Evolutionary conservation across 1,139 yeast genomes (phyloP).

Genomic region (Meyerozyma athensensis): DNA sequence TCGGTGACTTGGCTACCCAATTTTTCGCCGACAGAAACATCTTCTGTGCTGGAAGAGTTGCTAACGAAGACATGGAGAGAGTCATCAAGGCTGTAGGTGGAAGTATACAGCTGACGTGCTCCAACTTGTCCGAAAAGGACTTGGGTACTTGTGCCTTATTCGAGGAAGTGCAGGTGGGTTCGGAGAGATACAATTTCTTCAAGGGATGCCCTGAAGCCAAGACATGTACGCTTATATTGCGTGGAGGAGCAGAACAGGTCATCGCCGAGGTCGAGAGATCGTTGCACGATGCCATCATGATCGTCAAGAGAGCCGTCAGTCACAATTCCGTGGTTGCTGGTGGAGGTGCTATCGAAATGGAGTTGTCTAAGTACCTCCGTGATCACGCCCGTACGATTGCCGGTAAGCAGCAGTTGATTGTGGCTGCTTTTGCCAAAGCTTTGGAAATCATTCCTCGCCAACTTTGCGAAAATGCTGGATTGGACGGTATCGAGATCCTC

Average conservation of each 20-base stretch:
- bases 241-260: constrained; percentile 99
- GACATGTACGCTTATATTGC: constrained; percentile 85
- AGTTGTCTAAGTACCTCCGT: constrained; percentile 79
- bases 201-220: constrained; percentile 89
- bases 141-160: constrained; percentile 83
- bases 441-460: constrained; percentile 96
- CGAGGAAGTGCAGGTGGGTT: constrained; percentile 94
- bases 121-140: constrained; percentile 64
- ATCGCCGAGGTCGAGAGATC: constrained; percentile 98
- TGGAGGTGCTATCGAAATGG: constrained; percentile 99
- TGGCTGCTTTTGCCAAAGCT: constrained; percentile 90
- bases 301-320: constrained; percentile 89
- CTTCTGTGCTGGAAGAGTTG: constrained; percentile 96
- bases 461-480: constrained; percentile 95
- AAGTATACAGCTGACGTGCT: constrained; percentile 77
- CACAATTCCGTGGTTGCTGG: constrained; percentile 91
- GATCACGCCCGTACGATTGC: constrained; percentile 84
- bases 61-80: constrained; percentile 85
- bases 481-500: constrained; percentile 89
- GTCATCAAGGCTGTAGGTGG: constrained; percentile 96
- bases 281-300: constrained; percentile 96
- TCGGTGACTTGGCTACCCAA: constrained; percentile 98
- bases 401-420: constrained; percentile 91
- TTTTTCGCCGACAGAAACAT: constrained; percentile 94
- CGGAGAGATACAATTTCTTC: constrained; percentile 89